Conservation (phyloP, 73 alveolate genomes). For the Stentor roeselii region DNA sequence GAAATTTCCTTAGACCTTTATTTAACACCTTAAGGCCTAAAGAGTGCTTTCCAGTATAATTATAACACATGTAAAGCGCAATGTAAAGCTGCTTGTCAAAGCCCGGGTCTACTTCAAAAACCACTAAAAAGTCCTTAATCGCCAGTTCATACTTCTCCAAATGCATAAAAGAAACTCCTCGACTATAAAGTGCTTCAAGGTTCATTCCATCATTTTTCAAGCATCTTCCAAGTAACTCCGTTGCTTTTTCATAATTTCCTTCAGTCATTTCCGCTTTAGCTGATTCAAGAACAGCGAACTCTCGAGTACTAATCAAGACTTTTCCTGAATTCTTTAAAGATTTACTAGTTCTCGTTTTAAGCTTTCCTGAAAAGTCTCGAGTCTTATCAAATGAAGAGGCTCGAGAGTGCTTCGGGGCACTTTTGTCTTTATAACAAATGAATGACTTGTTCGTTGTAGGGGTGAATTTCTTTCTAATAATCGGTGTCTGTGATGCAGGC, state of each 20-base stretch:
- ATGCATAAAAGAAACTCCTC: conserved; percentile 22
- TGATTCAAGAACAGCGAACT: not conserved
- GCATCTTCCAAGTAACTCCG: not conserved
- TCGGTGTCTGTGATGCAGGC: not conserved
- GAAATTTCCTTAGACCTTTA: not conserved
- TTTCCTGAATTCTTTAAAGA: not conserved
- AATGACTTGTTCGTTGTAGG: conserved; percentile 16
- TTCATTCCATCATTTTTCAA: not conserved
- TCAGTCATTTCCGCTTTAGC: not conserved
- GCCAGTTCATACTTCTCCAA: not conserved
- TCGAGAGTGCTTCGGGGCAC: conserved; percentile 7
- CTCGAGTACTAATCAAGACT: not conserved
- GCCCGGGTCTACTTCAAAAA: not conserved
- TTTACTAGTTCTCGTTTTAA: too few relatives aligned
- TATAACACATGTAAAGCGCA: not conserved
- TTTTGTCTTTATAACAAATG: not conserved
- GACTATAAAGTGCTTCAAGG: not conserved
- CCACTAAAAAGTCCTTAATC: not conserved
- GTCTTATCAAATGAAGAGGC: conserved; percentile 15
- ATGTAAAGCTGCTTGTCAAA: conserved; percentile 4
- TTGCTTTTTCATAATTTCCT: not conserved
- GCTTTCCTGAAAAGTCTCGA: not conserved
- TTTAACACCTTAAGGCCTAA: not conserved
- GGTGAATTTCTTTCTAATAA: not conserved
- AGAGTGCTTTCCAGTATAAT: not conserved